Evolutionary conservation across 1,284 basidiomycete genomes (phyloP), one percentile per base, ranked within the genome.

Genomic region (Rhodotorula sp.): DNA sequence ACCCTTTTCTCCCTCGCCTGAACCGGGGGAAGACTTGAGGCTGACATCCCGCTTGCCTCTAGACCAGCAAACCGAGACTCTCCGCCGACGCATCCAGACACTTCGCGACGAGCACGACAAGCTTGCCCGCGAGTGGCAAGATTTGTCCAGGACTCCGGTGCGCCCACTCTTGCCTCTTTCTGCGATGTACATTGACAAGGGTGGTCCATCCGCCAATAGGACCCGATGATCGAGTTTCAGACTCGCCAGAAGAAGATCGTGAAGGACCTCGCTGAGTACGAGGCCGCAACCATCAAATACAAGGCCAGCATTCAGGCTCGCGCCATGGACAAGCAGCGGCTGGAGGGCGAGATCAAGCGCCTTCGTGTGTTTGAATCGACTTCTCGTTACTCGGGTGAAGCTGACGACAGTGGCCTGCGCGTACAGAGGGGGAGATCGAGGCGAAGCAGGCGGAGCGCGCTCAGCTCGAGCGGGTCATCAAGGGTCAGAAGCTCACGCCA

Each of bases 401-500:
- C 49, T 52, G 22, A 27, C 13, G 6, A 15, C 32, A 2, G 10
- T 20, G n/a, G 24, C 4, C 27, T 1, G 19, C 39, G 7, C 20
- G 2, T 8, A 5, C 34, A 70, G 65, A 56, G 11, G 54, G 59
- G n/a, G 69, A 61, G 24, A 58, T 54, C 34, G 59, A 62, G 29
- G 51, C 56, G 24, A 68, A 67, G 47, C 65, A 62, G 39, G 48
- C 48, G 29, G 56, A 65, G 27, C 59, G 56, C 30, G 49, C 39
- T 3, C 62, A 67, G 17, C 62, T 72, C 48, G 66, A 69, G 54
- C 30, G 44, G n/a, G 62, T 64, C 36, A 68, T 77, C 54, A 67
- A 68, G 36, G 64, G 65, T 8, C 76, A 77, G 56, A 74, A 74
- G 32, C 63, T 77, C 46, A 74, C 76, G 22, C 76, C 76, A 46